A percentile compares a stretch with the other conserved stretches of the same genome.
Conservation (phyloP, 2,329 filamentous ascomycete genomes). For the Dactylellina drechsleri region DNA sequence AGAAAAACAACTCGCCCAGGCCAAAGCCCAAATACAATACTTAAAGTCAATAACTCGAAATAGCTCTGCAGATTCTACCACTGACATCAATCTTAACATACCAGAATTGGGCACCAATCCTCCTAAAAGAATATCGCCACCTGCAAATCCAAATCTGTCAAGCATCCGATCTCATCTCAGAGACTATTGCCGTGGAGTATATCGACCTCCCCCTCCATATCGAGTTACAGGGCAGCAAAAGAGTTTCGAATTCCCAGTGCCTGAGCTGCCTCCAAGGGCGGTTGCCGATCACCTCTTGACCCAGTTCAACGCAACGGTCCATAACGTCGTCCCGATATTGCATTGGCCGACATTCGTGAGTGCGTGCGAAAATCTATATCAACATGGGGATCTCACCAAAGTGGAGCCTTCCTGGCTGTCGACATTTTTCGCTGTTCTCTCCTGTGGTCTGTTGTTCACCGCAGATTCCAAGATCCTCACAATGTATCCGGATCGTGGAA, state of each 20-base stretch:
- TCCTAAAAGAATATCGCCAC: constrained; percentile 71
- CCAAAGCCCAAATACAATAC: constrained; percentile 81
- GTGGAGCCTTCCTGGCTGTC: constrained; percentile 77
- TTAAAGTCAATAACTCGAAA: constrained; percentile 73
- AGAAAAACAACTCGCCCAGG: constrained; percentile 84
- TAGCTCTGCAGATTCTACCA: constrained; percentile 57
- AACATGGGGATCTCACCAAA: constrained; percentile 69
- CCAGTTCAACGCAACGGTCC: constrained; percentile 79
- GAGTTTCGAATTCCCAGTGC: constrained; percentile 67
- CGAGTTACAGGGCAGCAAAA: constrained; percentile 67
- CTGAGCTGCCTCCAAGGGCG: constrained; percentile 75
- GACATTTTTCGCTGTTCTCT: constrained; percentile 83
- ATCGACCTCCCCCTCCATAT: constrained; percentile 78
- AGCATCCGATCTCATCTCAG: constrained; percentile 77
- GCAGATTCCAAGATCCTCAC: constrained; percentile 63
- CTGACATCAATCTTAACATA: constrained; percentile 61
- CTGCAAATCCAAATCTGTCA: constrained; percentile 74
- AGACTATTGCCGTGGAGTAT: constrained; percentile 78
- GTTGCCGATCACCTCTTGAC: constrained; percentile 77
- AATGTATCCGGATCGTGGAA: constrained; percentile 67
- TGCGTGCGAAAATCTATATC: constrained; percentile 81
- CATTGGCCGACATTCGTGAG: constrained; percentile 86
- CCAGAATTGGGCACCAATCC: constrained; percentile 75
- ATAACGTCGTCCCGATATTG: constrained; percentile 83
- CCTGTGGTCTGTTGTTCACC: constrained; percentile 81